Base-by-base conservation (phyloP, 2,329 filamentous ascomycete species). In the Ustilaginoidea virens region DNA sequence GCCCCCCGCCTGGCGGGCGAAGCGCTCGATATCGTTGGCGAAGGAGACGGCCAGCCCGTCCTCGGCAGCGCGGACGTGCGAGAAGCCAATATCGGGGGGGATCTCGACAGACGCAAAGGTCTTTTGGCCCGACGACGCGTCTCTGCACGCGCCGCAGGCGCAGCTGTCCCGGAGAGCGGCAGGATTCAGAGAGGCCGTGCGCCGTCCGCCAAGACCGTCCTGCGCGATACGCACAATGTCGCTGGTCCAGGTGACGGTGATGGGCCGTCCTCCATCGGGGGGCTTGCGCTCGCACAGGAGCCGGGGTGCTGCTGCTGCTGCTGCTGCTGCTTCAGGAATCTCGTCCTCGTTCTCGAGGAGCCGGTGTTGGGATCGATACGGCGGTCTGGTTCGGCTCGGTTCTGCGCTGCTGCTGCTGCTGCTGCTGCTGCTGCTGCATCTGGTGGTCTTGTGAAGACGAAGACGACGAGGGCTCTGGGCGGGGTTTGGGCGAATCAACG, bases 101-200 rank as follows among this genome's bases (percentile, higher is more conserved):
- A 66, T 49, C 18, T 61, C 53, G 17, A 49, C 48, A 4, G 56
- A 60, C 1, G 53, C 51, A 39, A 61, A 65, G 34, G 52, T 65
- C 45, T 72, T 69, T 36, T 75, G 69, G 25, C 68, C 69, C 2
- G 71, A 74, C n/a, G 65, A 56, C 1, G 55, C 52, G 35, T 73
- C 65, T 29, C 66, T 56, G 44, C 71, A 76, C 8, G 40, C 40
- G 0, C 46, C 32, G 39, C 71, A 76, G 20, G 51, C 45, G 40
- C 71, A 75, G 13, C 53, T 50, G 39, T 75, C 70, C 16, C 71
- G 67, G 11, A 74, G 48, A 32, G 46, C 34, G 5, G 41, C 31
- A 0, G 46, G 38, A 18, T 44, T 40, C 6, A 53, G 38, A 6
- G n/a, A n/a, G n/a, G n/a, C n/a, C n/a, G n/a, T n/a, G n/a, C n/a